A percentile compares a stretch with the other conserved stretches of the same genome.
These are phyloP conservation scores for Panicum miliaceum DNA, from an alignment of 176 grass and related monocot species.

Conservation along the genomic window DNA sequence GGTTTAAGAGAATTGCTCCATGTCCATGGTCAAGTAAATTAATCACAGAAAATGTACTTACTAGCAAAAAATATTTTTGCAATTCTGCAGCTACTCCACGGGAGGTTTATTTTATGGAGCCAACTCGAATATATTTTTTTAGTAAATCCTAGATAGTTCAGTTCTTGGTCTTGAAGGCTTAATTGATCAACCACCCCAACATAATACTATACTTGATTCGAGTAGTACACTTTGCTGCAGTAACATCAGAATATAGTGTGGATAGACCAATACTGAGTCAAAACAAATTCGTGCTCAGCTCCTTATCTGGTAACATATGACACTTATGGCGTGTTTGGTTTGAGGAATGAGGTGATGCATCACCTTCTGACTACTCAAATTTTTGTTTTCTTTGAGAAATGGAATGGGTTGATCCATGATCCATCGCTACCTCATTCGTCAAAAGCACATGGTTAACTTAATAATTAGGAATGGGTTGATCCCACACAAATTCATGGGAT, in stretches of 20 bases:
- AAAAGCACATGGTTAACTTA: too few relatives aligned
- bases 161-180: background rate
- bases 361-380: too few relatives aligned
- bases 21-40: conserved; percentile 6
- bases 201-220: conserved; percentile 11
- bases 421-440: too few relatives aligned
- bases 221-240: background rate
- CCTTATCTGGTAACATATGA: background rate
- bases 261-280: background rate
- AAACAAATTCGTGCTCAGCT: background rate
- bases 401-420: too few relatives aligned
- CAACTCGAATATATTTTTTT: background rate
- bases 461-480: too few relatives aligned
- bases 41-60: background rate
- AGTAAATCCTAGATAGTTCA: too few relatives aligned
- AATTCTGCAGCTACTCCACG: background rate
- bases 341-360: too few relatives aligned
- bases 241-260: background rate
- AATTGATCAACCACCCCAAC: background rate
- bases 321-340: too few relatives aligned
- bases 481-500: too few relatives aligned
- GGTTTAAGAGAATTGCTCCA: background rate
- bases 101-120: background rate
- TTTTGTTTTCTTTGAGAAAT: too few relatives aligned
- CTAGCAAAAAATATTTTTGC: background rate